Evolutionary conservation across 805 yeast species (phyloP).

Genomic region (Hanseniaspora mollemarum): DNA sequence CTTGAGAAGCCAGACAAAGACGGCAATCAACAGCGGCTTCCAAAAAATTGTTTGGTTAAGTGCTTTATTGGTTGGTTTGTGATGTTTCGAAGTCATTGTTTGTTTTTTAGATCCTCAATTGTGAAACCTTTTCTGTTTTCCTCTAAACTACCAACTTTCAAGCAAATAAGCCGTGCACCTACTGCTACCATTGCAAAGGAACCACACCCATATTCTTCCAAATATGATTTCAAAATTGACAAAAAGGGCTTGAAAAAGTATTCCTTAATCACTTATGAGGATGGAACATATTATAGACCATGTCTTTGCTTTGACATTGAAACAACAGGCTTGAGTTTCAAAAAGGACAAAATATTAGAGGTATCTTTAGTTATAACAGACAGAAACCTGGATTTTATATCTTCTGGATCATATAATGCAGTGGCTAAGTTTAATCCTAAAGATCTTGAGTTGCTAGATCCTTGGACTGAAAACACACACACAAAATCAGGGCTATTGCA

Average conservation of each 20-base stretch:
- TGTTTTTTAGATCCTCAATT: too few species aligned
- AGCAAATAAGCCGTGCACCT: too few species aligned
- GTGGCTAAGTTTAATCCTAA: slow-evolving; percentile 35
- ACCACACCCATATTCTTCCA: too few species aligned
- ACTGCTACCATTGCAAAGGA: too few species aligned
- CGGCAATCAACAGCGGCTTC: too few species aligned
- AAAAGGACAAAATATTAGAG: slow-evolving; percentile 72
- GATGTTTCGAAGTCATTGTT: too few species aligned
- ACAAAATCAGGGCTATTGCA: background rate
- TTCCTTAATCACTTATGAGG: background rate
- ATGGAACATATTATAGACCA: slow-evolving; percentile 26
- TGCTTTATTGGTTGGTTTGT: too few species aligned
- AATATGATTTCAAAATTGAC: background rate
- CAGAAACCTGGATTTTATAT: slow-evolving; percentile 58
- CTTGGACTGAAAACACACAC: background rate
- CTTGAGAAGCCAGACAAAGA: too few species aligned
- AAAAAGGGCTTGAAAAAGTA: background rate
- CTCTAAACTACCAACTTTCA: too few species aligned
- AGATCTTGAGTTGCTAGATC: background rate
- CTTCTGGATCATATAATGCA: slow-evolving; percentile 62
- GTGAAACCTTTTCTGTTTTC: too few species aligned
- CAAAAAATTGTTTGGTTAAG: too few species aligned
- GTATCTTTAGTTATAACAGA: slow-evolving; percentile 85
- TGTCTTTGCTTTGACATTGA: slow-evolving; percentile 96
- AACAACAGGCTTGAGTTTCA: slow-evolving; percentile 84